Evolutionary conservation across 2,329 filamentous ascomycete genomes (phyloP).

Genomic region (Penicillium sp.): DNA sequence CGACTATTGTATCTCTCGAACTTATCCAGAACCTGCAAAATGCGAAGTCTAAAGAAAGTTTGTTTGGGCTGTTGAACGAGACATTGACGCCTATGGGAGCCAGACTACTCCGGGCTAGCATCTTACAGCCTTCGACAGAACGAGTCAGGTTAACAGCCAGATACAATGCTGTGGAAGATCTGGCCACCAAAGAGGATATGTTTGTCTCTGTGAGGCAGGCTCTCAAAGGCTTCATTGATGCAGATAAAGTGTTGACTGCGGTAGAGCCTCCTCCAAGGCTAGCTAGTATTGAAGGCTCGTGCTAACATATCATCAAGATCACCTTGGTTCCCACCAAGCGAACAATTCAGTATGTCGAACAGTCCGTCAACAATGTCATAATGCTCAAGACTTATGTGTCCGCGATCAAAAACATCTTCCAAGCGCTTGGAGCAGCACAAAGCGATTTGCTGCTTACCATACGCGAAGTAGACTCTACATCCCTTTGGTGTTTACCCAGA

Average conservation of each 20-base stretch:
- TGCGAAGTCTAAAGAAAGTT: constrained; percentile 72
- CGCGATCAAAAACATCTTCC: constrained; percentile 64
- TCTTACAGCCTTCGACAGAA: constrained; percentile 83
- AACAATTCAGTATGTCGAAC: constrained; percentile 68
- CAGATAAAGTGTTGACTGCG: constrained; percentile 74
- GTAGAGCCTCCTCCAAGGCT: constrained; percentile 43
- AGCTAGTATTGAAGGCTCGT: not conserved
- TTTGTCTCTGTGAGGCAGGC: constrained; percentile 73
- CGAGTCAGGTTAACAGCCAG: constrained; percentile 65
- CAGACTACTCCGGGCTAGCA: constrained; percentile 76
- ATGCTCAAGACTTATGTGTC: constrained; percentile 79
- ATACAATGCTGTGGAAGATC: constrained; percentile 79
- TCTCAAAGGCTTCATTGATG: constrained; percentile 71
- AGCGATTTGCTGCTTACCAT: constrained; percentile 66
- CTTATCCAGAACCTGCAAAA: constrained; percentile 83
- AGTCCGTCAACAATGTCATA: constrained; percentile 80
- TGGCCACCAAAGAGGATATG: constrained; percentile 79
- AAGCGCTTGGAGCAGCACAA: constrained; percentile 63
- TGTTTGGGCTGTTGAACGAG: constrained; percentile 82
- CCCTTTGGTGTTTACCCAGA: not conserved
- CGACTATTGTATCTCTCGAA: constrained; percentile 82
- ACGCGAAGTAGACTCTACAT: constrained; percentile 48
- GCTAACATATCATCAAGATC: constrained; percentile 51
- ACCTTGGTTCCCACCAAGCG: constrained; percentile 69
- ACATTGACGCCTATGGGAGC: constrained; percentile 86